These are phyloP conservation scores for Clavispora santaluciae DNA, from an alignment of 805 yeast genomes.

Conservation along the genomic window DNA sequence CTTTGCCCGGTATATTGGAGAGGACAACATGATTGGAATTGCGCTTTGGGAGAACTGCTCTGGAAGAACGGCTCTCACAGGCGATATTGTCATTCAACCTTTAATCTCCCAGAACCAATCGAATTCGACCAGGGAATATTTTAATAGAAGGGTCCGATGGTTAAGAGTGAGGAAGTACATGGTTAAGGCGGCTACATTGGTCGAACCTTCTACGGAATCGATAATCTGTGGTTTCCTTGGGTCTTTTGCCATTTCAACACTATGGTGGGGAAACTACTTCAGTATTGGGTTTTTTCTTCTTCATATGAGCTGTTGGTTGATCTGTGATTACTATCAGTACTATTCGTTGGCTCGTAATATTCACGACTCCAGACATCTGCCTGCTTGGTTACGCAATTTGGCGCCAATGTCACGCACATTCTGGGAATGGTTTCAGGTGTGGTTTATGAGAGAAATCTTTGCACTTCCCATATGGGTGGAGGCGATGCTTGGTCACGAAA, in stretches of 20 bases:
- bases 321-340: slow-evolving; percentile 59
- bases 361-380: slow-evolving; percentile 1
- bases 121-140: slow-evolving; percentile 48
- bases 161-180: slow-evolving; percentile 79
- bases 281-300: slow-evolving; percentile 35
- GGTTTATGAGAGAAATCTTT: slow-evolving; percentile 66
- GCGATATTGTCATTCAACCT: slow-evolving; percentile 79
- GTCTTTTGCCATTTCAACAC: slow-evolving; percentile 47
- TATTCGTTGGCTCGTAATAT: slow-evolving; percentile 34
- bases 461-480: slow-evolving; percentile 82
- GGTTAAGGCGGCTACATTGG: slow-evolving; percentile 78
- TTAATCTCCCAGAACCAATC: slow-evolving; percentile 30
- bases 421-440: slow-evolving; percentile 33
- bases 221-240: slow-evolving; percentile 66
- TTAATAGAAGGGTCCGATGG: slow-evolving; percentile 75
- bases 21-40: slow-evolving; percentile 88
- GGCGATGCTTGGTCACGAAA: slow-evolving; percentile 73
- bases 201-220: slow-evolving; percentile 85
- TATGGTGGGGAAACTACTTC: slow-evolving; percentile 31
- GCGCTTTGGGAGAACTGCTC: slow-evolving; percentile 67
- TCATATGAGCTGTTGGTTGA: slow-evolving; percentile 61
- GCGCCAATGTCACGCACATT: slow-evolving; percentile 15
- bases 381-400: slow-evolving; percentile 12
- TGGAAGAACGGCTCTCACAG: slow-evolving; percentile 72
- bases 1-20: slow-evolving; percentile 81